A percentile compares a stretch with the other conserved stretches of the same genome.
phyloP scores from a whole-genome alignment of 2,329 filamentous ascomycete genomes.

The Tolypocladium inflatum region DNA sequence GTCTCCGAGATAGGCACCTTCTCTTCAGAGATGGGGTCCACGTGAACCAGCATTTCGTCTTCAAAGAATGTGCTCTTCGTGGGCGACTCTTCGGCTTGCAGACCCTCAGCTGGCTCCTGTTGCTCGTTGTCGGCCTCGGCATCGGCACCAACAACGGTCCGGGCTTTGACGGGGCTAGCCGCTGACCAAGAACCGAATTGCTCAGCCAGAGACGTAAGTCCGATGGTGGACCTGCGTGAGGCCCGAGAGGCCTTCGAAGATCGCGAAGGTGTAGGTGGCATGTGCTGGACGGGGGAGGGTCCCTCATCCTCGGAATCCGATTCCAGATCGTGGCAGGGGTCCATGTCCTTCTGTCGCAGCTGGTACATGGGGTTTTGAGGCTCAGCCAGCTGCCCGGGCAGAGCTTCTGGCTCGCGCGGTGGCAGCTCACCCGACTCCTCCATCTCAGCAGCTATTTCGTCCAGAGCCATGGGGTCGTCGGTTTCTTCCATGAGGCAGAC shows the following conservation, averaged over 20 bases:
- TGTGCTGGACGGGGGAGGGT: constrained; percentile 15
- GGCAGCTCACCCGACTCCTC: constrained; percentile 7
- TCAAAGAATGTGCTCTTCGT: constrained; percentile 47
- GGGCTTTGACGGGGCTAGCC: constrained; percentile 33
- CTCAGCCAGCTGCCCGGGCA: constrained; percentile 1
- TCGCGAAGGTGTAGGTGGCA: constrained; percentile 33
- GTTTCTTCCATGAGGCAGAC: neutral
- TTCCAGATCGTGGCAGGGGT: constrained; percentile 31
- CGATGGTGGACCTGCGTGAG: constrained; percentile 25
- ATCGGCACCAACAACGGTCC: neutral
- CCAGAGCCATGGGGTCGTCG: constrained; percentile 14
- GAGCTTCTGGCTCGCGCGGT: neutral
- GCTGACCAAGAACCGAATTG: constrained; percentile 56
- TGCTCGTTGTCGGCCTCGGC: neutral
- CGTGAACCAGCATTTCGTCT: constrained; percentile 43
- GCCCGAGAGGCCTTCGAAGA: neutral
- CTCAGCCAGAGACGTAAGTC: constrained; percentile 55
- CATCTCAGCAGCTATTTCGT: constrained; percentile 8
- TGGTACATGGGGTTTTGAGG: constrained; percentile 16
- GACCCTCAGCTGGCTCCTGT: neutral
- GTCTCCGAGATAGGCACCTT: constrained; percentile 8
- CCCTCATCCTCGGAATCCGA: constrained; percentile 48
- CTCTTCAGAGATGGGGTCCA: constrained; percentile 9
- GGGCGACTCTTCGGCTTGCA: constrained; percentile 24
- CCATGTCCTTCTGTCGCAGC: constrained; percentile 38